phyloP scores from a whole-genome alignment of 73 alveolate species.

The Effrenium voratum region DNA sequence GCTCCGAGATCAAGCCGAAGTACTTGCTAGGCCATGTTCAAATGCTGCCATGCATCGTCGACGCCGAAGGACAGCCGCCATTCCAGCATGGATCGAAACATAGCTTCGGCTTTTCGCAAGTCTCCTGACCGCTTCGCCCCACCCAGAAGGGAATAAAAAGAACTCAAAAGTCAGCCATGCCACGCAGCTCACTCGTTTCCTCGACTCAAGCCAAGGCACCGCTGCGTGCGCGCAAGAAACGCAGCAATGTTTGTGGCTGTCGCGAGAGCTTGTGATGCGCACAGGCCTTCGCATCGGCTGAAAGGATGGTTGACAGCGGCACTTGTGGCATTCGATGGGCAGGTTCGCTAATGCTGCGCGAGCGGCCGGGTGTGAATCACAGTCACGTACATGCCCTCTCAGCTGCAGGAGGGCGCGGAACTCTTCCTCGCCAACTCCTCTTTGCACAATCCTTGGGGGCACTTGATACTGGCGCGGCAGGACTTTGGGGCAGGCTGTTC shows the following conservation, averaged over 20 bases:
- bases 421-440: not conserved
- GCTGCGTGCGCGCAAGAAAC: conserved; percentile 70
- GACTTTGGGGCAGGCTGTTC: not conserved
- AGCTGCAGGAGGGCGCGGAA: conserved; percentile 30
- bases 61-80: conserved; percentile 65
- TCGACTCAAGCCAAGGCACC: not conserved
- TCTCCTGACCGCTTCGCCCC: not conserved
- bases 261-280: conserved; percentile 46
- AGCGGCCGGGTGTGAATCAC: conserved; percentile 55
- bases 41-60: not conserved
- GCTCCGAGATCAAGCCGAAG: not conserved
- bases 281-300: conserved; percentile 8
- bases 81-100: conserved; percentile 65
- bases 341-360: not conserved
- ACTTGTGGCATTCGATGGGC: not conserved
- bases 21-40: not conserved
- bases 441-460: conserved; percentile 35
- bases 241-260: conserved; percentile 71
- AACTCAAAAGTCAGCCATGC: not conserved
- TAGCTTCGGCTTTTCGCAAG: conserved; percentile 57
- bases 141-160: not conserved
- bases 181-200: not conserved
- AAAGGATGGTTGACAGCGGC: not conserved
- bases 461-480: not conserved
- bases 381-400: conserved; percentile 44